Percentiles rank a stretch among this genome's conserved stretches.
Evolutionary conservation across 495 filamentous ascomycete species (phyloP).

Genomic region (Penicillium arizonense): DNA sequence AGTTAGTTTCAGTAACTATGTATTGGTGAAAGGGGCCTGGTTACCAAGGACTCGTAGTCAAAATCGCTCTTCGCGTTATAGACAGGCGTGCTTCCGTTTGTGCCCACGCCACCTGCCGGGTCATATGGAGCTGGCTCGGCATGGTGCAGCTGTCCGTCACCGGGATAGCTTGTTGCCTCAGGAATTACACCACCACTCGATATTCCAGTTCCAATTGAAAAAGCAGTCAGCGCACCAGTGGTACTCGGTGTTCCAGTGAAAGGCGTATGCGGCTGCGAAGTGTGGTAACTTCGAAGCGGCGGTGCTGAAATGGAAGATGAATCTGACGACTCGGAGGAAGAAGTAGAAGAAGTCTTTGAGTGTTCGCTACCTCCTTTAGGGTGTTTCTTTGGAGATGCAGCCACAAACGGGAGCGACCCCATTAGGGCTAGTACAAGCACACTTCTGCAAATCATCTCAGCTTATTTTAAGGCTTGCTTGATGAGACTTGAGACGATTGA

Average conservation of each 20-base stretch:
- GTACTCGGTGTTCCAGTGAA: slow-evolving; percentile 58
- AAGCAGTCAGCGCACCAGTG: slow-evolving; percentile 56
- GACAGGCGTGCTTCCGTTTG: slow-evolving; percentile 71
- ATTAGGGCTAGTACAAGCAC: slow-evolving; percentile 13
- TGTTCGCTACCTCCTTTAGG: neutral
- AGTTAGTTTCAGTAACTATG: slow-evolving; percentile 15
- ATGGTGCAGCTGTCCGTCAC: slow-evolving; percentile 64
- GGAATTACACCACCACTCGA: slow-evolving; percentile 41
- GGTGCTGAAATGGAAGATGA: slow-evolving; percentile 7
- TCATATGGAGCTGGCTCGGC: slow-evolving; percentile 69
- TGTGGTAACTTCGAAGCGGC: slow-evolving; percentile 23
- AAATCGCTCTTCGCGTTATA: slow-evolving; percentile 73
- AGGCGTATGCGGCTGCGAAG: slow-evolving; percentile 44
- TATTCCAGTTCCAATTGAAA: slow-evolving; percentile 48
- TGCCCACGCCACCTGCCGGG: slow-evolving; percentile 74
- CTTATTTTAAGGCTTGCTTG: neutral
- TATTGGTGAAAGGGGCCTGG: neutral
- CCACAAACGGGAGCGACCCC: slow-evolving; percentile 15
- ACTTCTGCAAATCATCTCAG: slow-evolving; percentile 9
- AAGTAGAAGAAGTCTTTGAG: neutral
- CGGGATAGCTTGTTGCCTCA: slow-evolving; percentile 61
- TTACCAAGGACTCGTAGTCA: slow-evolving; percentile 66
- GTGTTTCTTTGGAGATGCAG: slow-evolving; percentile 10
- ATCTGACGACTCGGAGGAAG: neutral
- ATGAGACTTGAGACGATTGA: too few relatives aligned